These are phyloP conservation scores for Hygrocybe coccinea DNA, from an alignment of 768 basidiomycete species.

Conservation along the genomic window DNA sequence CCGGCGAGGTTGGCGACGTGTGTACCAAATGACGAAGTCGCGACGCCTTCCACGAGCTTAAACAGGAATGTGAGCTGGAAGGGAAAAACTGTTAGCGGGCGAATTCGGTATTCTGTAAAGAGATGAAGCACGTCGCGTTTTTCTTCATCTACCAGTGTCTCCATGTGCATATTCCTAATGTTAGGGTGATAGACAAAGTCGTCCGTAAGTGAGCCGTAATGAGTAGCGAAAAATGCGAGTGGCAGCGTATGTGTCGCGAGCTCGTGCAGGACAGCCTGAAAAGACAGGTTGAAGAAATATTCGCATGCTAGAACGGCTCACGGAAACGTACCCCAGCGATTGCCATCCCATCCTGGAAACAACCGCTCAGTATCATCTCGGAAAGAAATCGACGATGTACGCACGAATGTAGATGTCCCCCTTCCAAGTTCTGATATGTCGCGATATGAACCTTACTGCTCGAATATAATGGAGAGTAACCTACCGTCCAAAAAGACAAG, in stretches of 20 bases:
- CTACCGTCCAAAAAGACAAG: constrained; percentile 91
- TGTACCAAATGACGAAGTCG: constrained; percentile 84
- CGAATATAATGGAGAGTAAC: constrained; percentile 18
- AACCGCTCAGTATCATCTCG: constrained; percentile 5
- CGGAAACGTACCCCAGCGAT: constrained; percentile 71
- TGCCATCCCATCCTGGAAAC: constrained; percentile 87
- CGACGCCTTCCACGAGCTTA: constrained; percentile 86
- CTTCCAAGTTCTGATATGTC: constrained; percentile 71
- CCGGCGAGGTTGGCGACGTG: constrained; percentile 95
- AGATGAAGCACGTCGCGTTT: constrained; percentile 62
- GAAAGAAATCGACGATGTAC: constrained; percentile 9
- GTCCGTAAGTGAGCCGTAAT: constrained; percentile 93
- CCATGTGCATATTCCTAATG: constrained; percentile 94
- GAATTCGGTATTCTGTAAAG: background rate
- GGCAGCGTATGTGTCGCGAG: constrained; percentile 90
- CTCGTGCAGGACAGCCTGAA: constrained; percentile 85
- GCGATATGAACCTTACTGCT: constrained; percentile 10
- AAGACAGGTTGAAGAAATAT: constrained; percentile 7
- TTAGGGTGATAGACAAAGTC: constrained; percentile 91
- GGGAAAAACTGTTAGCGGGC: constrained; percentile 5
- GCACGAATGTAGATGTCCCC: constrained; percentile 90
- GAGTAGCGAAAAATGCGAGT: constrained; percentile 94
- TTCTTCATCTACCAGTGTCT: constrained; percentile 87
- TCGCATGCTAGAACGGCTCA: background rate
- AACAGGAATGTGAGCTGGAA: constrained; percentile 85